Evolutionary conservation across 2,329 filamentous ascomycete genomes (phyloP), one percentile per base, ranked within the genome.

Genomic region (Pyrenochaeta sp.): DNA sequence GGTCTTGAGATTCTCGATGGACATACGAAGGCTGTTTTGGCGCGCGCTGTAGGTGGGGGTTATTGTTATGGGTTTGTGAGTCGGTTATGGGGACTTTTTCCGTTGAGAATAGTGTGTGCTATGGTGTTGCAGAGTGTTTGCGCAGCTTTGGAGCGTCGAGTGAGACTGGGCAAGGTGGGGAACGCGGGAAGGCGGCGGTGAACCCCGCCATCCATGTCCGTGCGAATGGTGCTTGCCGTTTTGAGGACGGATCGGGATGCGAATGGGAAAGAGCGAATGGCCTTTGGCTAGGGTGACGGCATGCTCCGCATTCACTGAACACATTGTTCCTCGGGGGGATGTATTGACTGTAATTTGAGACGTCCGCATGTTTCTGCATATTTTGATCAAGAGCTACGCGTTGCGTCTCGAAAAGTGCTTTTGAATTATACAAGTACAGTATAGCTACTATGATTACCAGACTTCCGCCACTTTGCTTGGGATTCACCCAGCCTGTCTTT

Each of bases 1-100:
- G 64, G 64, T 64, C 63, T 71, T 69, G 58, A 71, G 66, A 60
- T 72, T 97, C 64, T 72, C 67, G 63, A 72, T 72, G 61, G 66
- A 68, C 66, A 67, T 68, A 68, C 66, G 63, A 68, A 56, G 63
- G 54, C 58, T 63, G 64, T 60, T 67, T n/a, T 58, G 51, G 56
- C 49, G 61, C 64, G 58, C 56, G 58, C 56, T 61, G 55, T 51
- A 58, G 61, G 61, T 64, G 61, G 64, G 63, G 49, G 42, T 57
- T 62, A 54, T 54, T 54, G 44, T 36, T 57, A 36, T 52, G 54
- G 39, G 49, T 54, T 49, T 35, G 32, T 43, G 30, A 37, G 21
- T 30, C 41, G 55, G n/a, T 37, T 44, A 37, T 39, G 44, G 39
- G 39, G 57, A 36, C 21, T 54, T 51, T 45, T 42, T 49, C 36